phyloP scores from a whole-genome alignment of 371 early-diverging fungal genomes.

The Batrachochytrium dendrobatidis region DNA sequence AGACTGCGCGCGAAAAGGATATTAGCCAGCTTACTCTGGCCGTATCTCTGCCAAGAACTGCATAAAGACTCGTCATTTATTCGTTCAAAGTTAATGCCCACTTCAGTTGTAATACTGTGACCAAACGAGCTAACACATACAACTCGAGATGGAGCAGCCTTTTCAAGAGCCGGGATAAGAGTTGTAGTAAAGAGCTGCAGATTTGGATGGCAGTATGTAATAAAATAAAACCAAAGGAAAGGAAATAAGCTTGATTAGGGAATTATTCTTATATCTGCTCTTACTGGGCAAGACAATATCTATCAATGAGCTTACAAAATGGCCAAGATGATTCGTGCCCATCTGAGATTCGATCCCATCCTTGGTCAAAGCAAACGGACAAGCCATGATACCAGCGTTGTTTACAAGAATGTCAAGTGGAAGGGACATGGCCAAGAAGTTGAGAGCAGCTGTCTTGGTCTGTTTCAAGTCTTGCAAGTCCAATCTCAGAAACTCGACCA shows the following conservation, averaged over 20 bases:
- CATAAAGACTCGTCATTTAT: constrained; percentile 15
- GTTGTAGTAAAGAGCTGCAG: constrained; percentile 12
- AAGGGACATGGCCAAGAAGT: constrained; percentile 9
- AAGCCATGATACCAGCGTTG: constrained; percentile 63
- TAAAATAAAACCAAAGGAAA: constrained; percentile 18
- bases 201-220: no score
- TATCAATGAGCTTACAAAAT: constrained; percentile 46
- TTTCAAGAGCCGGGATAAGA: constrained; percentile 13
- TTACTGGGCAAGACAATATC: no score
- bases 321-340: constrained; percentile 74
- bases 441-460: constrained; percentile 22
- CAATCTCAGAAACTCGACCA: constrained; percentile 40
- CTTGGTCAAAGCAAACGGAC: constrained; percentile 50
- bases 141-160: constrained; percentile 44
- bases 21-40: constrained; percentile 31
- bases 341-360: constrained; percentile 78
- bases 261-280: no score
- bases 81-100: constrained; percentile 31
- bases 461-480: constrained; percentile 40
- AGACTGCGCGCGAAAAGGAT: constrained; percentile 35
- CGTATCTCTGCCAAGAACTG: constrained; percentile 17
- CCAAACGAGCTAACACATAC: constrained; percentile 21
- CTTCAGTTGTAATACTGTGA: constrained; percentile 16
- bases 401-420: constrained; percentile 44
- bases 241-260: no score